Conservation (phyloP, 73 alveolate species). For the Blepharisma japonicum region DNA sequence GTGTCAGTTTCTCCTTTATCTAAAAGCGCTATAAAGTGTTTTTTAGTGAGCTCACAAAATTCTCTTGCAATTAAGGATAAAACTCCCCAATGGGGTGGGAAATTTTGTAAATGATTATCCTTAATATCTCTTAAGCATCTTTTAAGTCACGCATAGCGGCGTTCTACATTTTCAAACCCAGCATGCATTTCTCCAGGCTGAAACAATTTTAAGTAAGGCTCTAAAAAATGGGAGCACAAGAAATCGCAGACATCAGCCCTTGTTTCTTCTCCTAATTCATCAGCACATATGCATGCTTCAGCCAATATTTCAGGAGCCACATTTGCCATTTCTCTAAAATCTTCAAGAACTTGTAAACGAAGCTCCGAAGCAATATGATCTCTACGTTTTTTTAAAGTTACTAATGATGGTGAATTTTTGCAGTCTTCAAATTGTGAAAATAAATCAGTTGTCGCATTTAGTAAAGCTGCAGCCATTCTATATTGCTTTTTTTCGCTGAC, state of each 20-base stretch:
- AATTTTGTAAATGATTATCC: constrained; percentile 74
- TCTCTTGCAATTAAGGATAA: constrained; percentile 87
- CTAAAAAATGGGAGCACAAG: constrained; percentile 79
- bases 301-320: constrained; percentile 35
- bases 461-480: constrained; percentile 88
- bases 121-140: constrained; percentile 88
- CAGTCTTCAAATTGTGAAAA: constrained; percentile 85
- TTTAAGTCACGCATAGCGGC: constrained; percentile 95
- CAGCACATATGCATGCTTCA: constrained; percentile 54
- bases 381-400: constrained; percentile 63
- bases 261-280: constrained; percentile 44
- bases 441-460: constrained; percentile 90
- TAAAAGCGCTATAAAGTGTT: constrained; percentile 68
- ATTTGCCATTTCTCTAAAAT: constrained; percentile 35
- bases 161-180: constrained; percentile 83
- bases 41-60: constrained; percentile 86
- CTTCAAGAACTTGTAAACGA: constrained; percentile 41
- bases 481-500: constrained; percentile 78
- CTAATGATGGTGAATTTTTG: constrained; percentile 74
- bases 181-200: constrained; percentile 70
- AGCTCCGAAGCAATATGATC: constrained; percentile 39
- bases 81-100: constrained; percentile 93
- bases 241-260: constrained; percentile 50
- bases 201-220: constrained; percentile 79
- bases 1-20: constrained; percentile 54